Conservation (phyloP, 2,329 filamentous ascomycete species). For the Xylariales sp. region DNA sequence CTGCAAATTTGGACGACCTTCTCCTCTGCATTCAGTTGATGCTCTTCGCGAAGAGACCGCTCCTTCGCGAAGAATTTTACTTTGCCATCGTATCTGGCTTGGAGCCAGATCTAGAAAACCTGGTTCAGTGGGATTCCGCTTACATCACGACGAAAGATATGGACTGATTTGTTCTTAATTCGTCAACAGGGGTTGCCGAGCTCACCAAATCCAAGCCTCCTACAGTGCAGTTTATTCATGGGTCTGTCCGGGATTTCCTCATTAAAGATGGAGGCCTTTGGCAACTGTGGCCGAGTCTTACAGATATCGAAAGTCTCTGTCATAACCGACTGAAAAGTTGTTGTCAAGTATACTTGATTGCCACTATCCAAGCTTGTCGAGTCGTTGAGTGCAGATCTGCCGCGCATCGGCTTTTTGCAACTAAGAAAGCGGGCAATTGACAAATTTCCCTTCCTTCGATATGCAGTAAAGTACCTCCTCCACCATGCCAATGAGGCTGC, state of each 20-base stretch:
- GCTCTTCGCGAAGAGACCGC: conserved; percentile 29
- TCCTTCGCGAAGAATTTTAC: conserved; percentile 31
- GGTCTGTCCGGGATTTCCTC: conserved; percentile 45
- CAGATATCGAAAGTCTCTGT: no score
- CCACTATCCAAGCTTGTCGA: no score
- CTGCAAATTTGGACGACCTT: conserved; percentile 24
- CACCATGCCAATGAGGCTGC: no score
- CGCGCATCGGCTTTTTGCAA: no score
- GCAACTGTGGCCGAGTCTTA: conserved; percentile 27
- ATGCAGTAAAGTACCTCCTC: no score
- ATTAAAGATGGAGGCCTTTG: conserved; percentile 27
- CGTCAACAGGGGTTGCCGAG: conserved; percentile 48
- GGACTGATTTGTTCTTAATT: conserved; percentile 28
- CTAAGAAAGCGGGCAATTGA: no score
- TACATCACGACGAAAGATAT: conserved; percentile 16
- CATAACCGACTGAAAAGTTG: no score
- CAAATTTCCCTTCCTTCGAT: no score
- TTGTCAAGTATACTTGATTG: no score
- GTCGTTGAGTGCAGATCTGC: no score
- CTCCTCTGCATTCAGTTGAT: conserved; percentile 32
- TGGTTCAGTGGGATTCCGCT: conserved; percentile 20
- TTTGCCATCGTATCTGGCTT: conserved; percentile 26
- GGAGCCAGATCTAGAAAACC: conserved; percentile 7
- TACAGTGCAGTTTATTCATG: conserved; percentile 49
- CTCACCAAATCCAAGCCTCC: conserved; percentile 23